Evolutionary conservation across 1,284 basidiomycete species (phyloP).

Genomic region (Singerocomus inundabilis): DNA sequence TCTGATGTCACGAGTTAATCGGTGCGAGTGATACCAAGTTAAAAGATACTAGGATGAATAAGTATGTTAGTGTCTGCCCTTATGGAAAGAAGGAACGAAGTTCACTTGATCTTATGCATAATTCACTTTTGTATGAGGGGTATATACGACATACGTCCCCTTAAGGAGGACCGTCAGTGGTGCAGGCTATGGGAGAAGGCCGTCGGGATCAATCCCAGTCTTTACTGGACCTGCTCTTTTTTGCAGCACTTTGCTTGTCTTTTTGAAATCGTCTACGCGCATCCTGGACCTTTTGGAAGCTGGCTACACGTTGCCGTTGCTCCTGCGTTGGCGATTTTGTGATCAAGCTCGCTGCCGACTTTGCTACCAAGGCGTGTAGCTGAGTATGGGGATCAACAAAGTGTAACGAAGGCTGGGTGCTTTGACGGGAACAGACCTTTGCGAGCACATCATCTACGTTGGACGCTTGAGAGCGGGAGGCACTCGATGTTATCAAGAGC

Average conservation of each 20-base stretch:
- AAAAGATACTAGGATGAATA: too few relatives aligned
- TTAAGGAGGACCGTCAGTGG: neutral
- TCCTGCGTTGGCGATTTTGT: constrained; percentile 54
- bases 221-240: constrained; percentile 36
- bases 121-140: neutral
- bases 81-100: too few relatives aligned
- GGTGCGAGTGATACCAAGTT: too few relatives aligned
- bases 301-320: constrained; percentile 55
- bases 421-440: constrained; percentile 47
- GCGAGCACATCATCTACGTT: constrained; percentile 69
- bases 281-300: constrained; percentile 44
- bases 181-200: neutral
- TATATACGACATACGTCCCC: neutral
- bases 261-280: constrained; percentile 50
- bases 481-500: constrained; percentile 63
- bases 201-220: constrained; percentile 26
- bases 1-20: too few relatives aligned
- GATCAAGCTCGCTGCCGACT: constrained; percentile 46
- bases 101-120: too few relatives aligned
- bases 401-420: neutral
- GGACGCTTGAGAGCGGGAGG: constrained; percentile 69
- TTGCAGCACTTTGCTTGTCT: constrained; percentile 46
- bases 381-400: constrained; percentile 25
- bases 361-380: constrained; percentile 55
- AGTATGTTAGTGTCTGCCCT: too few relatives aligned